Evolutionary conservation across 176 grass and related monocot genomes (phyloP), one percentile per base, ranked within the genome.

Genomic region (Carex littledalei): DNA sequence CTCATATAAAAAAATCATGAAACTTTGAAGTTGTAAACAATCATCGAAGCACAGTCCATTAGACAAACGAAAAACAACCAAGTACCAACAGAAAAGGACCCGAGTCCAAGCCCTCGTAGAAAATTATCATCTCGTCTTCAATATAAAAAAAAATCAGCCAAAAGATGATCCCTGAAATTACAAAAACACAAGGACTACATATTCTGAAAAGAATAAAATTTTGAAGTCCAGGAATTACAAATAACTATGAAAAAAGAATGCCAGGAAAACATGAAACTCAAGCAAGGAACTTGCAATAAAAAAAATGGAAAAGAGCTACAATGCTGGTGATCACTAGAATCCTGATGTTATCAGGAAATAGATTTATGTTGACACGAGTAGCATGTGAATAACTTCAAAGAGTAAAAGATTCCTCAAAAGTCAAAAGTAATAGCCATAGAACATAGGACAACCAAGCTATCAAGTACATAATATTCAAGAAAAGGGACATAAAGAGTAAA

Each of bases 191-290:
- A 77, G 73, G 73, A 55, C 73, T 54, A 77, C 31, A 77, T 3
- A 4, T 56, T 43, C 63, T 11, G n/a, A 79, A 81, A 59, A 87
- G 8, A 81, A 59, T 18, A 86, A 78, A 78, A 59, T 16, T 41
- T 56, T 32, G 2, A 79, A 63, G 37, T 59, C 5, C 45, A 87
- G 52, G 6, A 60, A 55, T 55, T 16, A 17, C 3, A 87, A 41
- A 67, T 32, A 29, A 80, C 14, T 18, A 68, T 54, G 37, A 64
- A 61, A 67, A 45, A 20, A 34, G 50, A 73, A 21, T 41, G 79
- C 78, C 16, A 22, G 37, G 15, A 77, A 77, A 77, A 32, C 20
- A 77, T 77, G 47, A 77, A 77, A 77, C 73, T 77, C 73, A 77
- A 77, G 13, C 72, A 77, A 77, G 13, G 10, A 77, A 77, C 6